Conservation (phyloP, 2,329 filamentous ascomycete species). For the Cercospora sp. region DNA sequence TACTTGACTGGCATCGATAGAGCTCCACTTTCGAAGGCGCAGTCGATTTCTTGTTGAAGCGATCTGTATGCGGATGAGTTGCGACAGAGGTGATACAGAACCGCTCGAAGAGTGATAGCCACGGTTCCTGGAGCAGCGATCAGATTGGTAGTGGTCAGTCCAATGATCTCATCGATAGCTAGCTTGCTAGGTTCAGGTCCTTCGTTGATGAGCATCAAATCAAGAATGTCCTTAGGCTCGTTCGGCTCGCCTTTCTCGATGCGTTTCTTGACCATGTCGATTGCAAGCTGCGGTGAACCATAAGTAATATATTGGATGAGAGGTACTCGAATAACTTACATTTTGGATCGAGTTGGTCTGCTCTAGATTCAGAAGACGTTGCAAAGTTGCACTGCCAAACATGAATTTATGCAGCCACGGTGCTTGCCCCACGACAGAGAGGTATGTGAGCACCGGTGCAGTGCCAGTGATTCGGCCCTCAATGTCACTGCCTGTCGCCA, state of each 20-base stretch:
- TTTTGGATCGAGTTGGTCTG: background rate
- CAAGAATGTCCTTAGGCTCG: background rate
- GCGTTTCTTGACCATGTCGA: background rate
- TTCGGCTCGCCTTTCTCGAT: background rate
- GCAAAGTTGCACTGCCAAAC: background rate
- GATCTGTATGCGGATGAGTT: slow-evolving; percentile 24
- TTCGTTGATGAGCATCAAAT: background rate
- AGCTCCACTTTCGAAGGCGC: background rate
- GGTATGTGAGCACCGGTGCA: background rate
- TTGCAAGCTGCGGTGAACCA: background rate
- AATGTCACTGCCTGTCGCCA: slow-evolving; percentile 16
- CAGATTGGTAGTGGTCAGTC: slow-evolving; percentile 12
- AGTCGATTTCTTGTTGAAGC: background rate
- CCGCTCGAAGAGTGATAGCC: slow-evolving; percentile 35
- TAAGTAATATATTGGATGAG: background rate
- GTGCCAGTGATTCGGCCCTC: background rate
- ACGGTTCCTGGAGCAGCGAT: slow-evolving; percentile 37
- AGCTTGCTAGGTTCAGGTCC: background rate
- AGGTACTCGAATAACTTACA: background rate
- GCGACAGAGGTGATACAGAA: slow-evolving; percentile 41
- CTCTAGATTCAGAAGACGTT: background rate
- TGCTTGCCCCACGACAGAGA: background rate
- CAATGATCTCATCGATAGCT: background rate
- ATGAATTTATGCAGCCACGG: background rate
- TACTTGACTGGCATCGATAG: slow-evolving; percentile 16